Evolutionary conservation across 2,329 filamentous ascomycete genomes (phyloP), one percentile per base, ranked within the genome.

Genomic region (Lasiodiplodia gonubiensis): DNA sequence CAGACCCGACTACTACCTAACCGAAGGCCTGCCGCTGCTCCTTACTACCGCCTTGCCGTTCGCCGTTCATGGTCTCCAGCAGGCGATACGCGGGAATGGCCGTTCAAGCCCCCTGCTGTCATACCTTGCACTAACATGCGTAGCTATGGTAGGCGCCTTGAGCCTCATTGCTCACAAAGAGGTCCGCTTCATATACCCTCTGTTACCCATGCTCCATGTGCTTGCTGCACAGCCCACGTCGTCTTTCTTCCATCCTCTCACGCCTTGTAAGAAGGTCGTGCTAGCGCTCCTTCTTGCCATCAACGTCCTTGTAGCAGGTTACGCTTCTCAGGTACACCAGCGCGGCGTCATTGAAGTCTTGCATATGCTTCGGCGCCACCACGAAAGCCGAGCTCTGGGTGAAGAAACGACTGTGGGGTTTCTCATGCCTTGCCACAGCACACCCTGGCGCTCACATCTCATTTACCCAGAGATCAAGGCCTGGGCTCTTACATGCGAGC

Each of bases 371-470:
- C 90, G 94, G n/a, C 77, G 83, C 49, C 86, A 92, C 73, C 93
- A 93, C 76, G 27, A 37, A n/a, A 68, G 72, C 27, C 71, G 73
- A 61, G 49, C 70, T 12, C n/a, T 63, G n/a, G n/a, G 25, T 54
- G 67, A 23, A 48, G 66, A 53, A 21, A 77, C 73, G 68, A 67
- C 61, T 49, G 82, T 90, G 39, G 90, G 91, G 23, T 97, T 98
- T 80, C 85, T 99, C 27, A 97, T 94, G 86, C 95, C 95, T 11
- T 99, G 95, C 80, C 95, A 99, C 83, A 92, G 91, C 71, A 98
- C 94, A 0, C 94, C 95, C 2, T 98, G 95, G 94, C 91, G 94
- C 73, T 93, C 91, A 18, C 92, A 96, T 74, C 86, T 98, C 48
- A 84, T 96, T 69, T 87, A 95, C 74, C 87, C 92, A 0, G 81